These are phyloP conservation scores for Fusarium sp. DNA, from an alignment of 2,329 filamentous ascomycete genomes.

Conservation along the genomic window DNA sequence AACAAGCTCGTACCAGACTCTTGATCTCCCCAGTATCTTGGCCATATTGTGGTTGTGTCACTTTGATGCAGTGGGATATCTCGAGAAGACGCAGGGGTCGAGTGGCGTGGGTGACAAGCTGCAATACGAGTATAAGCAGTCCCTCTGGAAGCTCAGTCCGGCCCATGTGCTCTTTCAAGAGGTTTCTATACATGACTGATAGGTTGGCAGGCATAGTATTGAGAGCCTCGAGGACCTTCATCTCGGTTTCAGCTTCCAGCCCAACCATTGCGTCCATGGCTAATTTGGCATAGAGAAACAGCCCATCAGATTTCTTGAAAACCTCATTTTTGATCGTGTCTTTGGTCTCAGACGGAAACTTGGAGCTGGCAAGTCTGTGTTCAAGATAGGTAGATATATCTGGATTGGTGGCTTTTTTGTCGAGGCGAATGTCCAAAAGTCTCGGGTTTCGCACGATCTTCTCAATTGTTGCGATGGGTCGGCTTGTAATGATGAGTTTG, in stretches of 20 bases:
- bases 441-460: neutral
- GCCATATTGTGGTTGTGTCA: neutral
- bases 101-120: constrained; percentile 22
- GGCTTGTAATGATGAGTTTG: constrained; percentile 58
- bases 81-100: constrained; percentile 25
- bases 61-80: constrained; percentile 23
- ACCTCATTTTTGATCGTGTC: constrained; percentile 2
- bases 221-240: neutral
- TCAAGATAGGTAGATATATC: constrained; percentile 55
- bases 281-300: constrained; percentile 35
- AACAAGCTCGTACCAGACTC: constrained; percentile 3
- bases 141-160: constrained; percentile 1
- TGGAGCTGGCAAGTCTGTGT: constrained; percentile 21
- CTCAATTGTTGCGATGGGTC: constrained; percentile 50
- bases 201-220: constrained; percentile 6
- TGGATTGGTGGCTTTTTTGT: constrained; percentile 49
- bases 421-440: constrained; percentile 48
- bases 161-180: constrained; percentile 15
- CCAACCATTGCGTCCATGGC: constrained; percentile 15
- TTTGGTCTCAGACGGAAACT: constrained; percentile 29
- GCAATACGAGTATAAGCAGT: constrained; percentile 15
- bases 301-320: constrained; percentile 2
- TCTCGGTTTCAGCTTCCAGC: neutral
- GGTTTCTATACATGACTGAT: constrained; percentile 17
- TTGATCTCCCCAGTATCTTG: constrained; percentile 14